These are phyloP conservation scores for Trametes elegans DNA, from an alignment of 768 basidiomycete genomes.

Conservation along the genomic window DNA sequence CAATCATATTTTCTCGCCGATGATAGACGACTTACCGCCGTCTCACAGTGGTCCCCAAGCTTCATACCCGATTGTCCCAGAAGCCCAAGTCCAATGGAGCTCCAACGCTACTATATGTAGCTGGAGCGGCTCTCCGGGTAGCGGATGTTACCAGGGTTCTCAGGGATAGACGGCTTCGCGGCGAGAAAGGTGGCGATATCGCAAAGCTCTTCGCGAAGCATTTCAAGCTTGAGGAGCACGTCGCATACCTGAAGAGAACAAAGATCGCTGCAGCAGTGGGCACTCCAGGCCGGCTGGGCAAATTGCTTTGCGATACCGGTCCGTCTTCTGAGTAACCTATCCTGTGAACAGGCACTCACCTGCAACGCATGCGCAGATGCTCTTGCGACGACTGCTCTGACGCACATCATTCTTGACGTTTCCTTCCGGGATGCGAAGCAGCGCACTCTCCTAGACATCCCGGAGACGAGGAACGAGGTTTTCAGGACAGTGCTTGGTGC, in stretches of 20 bases:
- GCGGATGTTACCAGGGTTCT: constrained; percentile 79
- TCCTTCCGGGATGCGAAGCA: constrained; percentile 76
- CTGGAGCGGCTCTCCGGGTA: constrained; percentile 90
- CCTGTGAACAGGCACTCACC: not conserved
- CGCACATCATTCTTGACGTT: constrained; percentile 81
- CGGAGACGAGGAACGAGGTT: constrained; percentile 79
- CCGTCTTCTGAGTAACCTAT: constrained; percentile 19
- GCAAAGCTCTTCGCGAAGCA: constrained; percentile 97
- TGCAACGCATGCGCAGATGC: constrained; percentile 50
- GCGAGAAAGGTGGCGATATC: constrained; percentile 86
- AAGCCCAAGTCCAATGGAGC: constrained; percentile 75
- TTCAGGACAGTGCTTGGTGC: constrained; percentile 72
- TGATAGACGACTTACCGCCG: not conserved
- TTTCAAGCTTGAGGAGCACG: constrained; percentile 87
- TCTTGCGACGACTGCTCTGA: constrained; percentile 66
- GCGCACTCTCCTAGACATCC: constrained; percentile 73
- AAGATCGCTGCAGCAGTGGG: constrained; percentile 88
- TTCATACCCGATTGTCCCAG: constrained; percentile 72
- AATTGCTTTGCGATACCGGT: constrained; percentile 75
- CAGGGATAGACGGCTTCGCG: constrained; percentile 64
- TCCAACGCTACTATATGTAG: constrained; percentile 82
- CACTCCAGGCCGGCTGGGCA: constrained; percentile 88
- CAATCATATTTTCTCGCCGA: too few species aligned
- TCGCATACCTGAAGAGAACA: constrained; percentile 79
- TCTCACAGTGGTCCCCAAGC: constrained; percentile 56